Evolutionary conservation across 176 grass and related monocot species (phyloP).

Genomic region (Thalia dealbata): DNA sequence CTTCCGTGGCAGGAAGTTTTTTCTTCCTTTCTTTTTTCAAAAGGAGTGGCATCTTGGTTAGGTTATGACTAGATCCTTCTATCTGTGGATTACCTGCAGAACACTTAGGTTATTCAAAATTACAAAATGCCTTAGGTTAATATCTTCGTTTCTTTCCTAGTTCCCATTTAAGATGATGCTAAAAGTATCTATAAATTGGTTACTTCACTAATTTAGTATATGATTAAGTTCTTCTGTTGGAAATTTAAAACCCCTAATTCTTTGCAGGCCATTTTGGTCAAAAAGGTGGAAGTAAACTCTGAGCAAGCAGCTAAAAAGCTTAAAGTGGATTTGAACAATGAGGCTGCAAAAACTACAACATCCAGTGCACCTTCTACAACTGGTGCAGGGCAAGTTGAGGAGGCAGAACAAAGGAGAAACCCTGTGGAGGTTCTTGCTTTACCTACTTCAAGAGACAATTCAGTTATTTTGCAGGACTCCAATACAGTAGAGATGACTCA

Average conservation of each 20-base stretch:
- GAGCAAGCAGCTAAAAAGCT: slow-evolving; percentile 26
- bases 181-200: neutral
- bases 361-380: slow-evolving; percentile 6
- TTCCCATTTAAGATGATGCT: neutral
- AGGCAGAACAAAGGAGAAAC: slow-evolving; percentile 36
- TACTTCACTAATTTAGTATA: neutral
- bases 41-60: too few species aligned
- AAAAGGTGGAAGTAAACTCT: slow-evolving; percentile 26
- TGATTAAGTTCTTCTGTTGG: neutral
- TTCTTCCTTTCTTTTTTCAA: neutral
- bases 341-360: slow-evolving; percentile 25
- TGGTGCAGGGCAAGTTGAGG: slow-evolving; percentile 17
- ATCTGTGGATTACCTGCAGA: too few species aligned
- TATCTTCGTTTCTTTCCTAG: too few species aligned
- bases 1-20: neutral
- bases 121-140: too few species aligned
- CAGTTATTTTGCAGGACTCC: slow-evolving; percentile 33
- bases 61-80: too few species aligned
- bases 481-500: slow-evolving; percentile 26
- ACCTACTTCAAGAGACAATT: slow-evolving; percentile 31
- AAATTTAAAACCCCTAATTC: neutral
- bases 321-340: slow-evolving; percentile 26
- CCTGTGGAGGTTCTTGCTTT: slow-evolving; percentile 28
- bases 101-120: too few species aligned
- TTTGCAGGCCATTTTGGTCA: slow-evolving; percentile 39